These are phyloP conservation scores for Triadica sebifera DNA, from an alignment of 345 rosid species.

Conservation along the genomic window DNA sequence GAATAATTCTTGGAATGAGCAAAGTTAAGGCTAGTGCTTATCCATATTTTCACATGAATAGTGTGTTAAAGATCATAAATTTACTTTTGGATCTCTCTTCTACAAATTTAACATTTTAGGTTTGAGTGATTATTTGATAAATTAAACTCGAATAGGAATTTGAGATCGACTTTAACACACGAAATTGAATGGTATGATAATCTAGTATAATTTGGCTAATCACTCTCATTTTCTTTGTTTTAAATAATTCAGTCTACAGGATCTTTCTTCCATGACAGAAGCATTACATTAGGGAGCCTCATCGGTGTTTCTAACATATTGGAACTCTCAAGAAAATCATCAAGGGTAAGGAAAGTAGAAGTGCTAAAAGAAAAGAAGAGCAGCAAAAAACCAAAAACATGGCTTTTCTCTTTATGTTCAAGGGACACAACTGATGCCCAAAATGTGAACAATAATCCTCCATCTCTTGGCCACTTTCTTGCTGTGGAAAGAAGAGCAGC, in stretches of 20 bases:
- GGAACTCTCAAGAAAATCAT: conserved; percentile 52
- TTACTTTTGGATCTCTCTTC: too few species aligned
- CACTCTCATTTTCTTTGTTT: neutral
- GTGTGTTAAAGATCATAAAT: too few species aligned
- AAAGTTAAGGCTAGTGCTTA: neutral
- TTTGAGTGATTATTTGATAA: too few species aligned
- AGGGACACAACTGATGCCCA: conserved; percentile 38
- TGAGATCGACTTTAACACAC: neutral
- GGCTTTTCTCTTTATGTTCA: conserved; percentile 52
- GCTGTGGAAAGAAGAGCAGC: conserved; percentile 50
- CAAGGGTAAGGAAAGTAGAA: conserved; percentile 36
- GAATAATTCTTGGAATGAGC: too few species aligned
- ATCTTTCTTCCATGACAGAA: conserved; percentile 67
- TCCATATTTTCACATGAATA: too few species aligned
- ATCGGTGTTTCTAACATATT: conserved; percentile 53
- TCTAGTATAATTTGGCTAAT: neutral
- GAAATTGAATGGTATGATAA: neutral
- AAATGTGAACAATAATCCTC: conserved; percentile 22
- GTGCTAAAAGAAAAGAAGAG: conserved; percentile 22
- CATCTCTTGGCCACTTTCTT: conserved; percentile 47
- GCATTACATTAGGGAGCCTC: conserved; percentile 59
- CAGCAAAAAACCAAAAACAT: conserved; percentile 28
- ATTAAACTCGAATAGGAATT: too few species aligned
- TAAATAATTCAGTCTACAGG: conserved; percentile 52
- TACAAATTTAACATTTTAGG: too few species aligned